A percentile compares a stretch with the other conserved stretches of the same genome.
These are phyloP conservation scores for Agaricus sinodeliciosus DNA, from an alignment of 768 basidiomycete genomes.

Conservation along the genomic window DNA sequence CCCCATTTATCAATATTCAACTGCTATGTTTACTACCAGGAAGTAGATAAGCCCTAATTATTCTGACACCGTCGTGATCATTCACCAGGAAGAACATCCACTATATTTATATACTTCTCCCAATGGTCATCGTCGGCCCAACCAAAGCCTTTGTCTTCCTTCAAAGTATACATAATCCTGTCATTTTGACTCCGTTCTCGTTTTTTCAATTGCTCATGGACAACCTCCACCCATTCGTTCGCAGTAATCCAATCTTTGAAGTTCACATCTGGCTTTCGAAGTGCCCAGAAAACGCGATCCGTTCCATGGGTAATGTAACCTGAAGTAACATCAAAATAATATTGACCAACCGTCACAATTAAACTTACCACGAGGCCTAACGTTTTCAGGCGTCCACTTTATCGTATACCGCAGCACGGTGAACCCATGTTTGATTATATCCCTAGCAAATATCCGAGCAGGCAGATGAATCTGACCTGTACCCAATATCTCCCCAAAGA, in stretches of 20 bases:
- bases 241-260: conserved; percentile 41
- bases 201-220: conserved; percentile 36
- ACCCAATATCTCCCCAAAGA: conserved; percentile 56
- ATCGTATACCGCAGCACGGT: conserved; percentile 66
- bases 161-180: conserved; percentile 41
- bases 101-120: conserved; percentile 39
- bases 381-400: conserved; percentile 59
- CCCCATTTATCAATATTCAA: too few relatives aligned
- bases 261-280: conserved; percentile 44
- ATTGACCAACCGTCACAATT: neutral
- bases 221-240: conserved; percentile 45
- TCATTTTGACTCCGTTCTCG: conserved; percentile 19
- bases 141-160: conserved; percentile 39
- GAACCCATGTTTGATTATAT: conserved; percentile 48
- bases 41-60: neutral
- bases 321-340: conserved; percentile 16
- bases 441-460: conserved; percentile 52
- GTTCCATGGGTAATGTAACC: conserved; percentile 68
- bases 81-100: conserved; percentile 13
- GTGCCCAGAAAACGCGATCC: conserved; percentile 57
- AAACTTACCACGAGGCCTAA: conserved; percentile 43
- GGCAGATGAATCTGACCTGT: conserved; percentile 65
- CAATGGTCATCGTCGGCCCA: conserved; percentile 53
- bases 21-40: too few relatives aligned
- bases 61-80: neutral